phyloP scores from a whole-genome alignment of 768 basidiomycete genomes.

The Psilocybe subaeruginosa region DNA sequence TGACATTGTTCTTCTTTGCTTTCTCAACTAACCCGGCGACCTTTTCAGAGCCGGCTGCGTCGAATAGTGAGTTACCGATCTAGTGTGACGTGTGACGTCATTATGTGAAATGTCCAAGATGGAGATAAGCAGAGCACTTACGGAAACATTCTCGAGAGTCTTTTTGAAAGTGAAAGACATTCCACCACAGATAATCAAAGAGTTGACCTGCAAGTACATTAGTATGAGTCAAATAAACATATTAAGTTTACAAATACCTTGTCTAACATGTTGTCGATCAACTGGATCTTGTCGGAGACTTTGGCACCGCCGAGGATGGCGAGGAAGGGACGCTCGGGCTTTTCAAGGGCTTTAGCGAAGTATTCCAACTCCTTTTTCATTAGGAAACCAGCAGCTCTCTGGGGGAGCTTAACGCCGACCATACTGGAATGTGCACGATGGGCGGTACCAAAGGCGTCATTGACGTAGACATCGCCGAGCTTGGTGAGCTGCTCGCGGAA shows the following conservation, averaged over 20 bases:
- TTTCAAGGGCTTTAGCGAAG: conserved; percentile 97
- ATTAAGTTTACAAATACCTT: conserved; percentile 53
- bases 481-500: conserved; percentile 90
- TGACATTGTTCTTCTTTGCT: conserved; percentile 89
- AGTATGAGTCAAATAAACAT: neutral
- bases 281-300: conserved; percentile 97
- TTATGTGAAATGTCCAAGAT: conserved; percentile 2
- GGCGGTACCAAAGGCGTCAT: conserved; percentile 98
- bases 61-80: conserved; percentile 97
- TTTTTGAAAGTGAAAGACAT: conserved; percentile 99
- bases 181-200: conserved; percentile 94
- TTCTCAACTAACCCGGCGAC: conserved; percentile 85
- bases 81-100: conserved; percentile 34
- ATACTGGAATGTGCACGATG: conserved; percentile 99
- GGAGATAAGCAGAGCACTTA: conserved; percentile 33
- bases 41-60: conserved; percentile 85
- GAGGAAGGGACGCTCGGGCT: conserved; percentile 93
- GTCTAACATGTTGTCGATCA: conserved; percentile 99
- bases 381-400: conserved; percentile 93
- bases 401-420: conserved; percentile 93
- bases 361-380: conserved; percentile 99
- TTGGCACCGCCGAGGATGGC: conserved; percentile 99
- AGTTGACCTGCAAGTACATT: conserved; percentile 68
- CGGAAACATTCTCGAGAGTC: conserved; percentile 77
- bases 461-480: conserved; percentile 96